Base-by-base conservation (phyloP, 1,284 basidiomycete species). In the Ganoderma multipileum region DNA sequence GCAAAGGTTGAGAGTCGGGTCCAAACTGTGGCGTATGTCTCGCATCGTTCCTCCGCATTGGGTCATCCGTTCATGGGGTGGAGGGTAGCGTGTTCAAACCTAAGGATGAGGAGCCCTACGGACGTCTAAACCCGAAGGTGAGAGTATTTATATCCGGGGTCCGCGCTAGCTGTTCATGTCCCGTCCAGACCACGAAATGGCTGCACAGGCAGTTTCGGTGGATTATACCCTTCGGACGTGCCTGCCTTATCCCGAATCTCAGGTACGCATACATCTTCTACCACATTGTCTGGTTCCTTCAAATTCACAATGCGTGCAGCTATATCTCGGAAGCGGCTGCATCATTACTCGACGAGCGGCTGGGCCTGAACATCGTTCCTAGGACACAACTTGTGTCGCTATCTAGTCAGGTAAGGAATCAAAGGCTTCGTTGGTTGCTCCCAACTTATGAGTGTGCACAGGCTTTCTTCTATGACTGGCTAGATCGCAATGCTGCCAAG, bases 381-480 rank as follows among this genome's bases (percentile, higher is more conserved):
- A 88, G 89, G 33, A 97, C 96, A 1, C 89, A 95, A 75, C 84
- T 97, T 0, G 94, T 95, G 33, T 91, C 91, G 0, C 83, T 97
- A 42, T 91, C 93, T 16, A 95, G 91, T 75, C 89, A 88, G 3
- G 93, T 93, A 72, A 70, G 89, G 55, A 41, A 18, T 33, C 50
- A 30, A 64, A 61, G 18, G 14, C 9, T 64, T 5, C 39, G 18
- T 18, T 18, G 65, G 23, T 1, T 1, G 47, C 26, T 50, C 11
- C 5, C 54, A 16, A 6, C 41, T 60, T n/a, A 41, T 12, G 26
- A 39, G 26, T 20, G 36, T 26, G 0, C 42, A 61, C 38, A 18
- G 88, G 91, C 93, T 5, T 96, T 96, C 80, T 96, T 93, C 79
- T 96, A 96, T 74, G 93, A 95, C 77, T 96, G 94, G 93, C 82